These are phyloP conservation scores for Bruguiera parviflora DNA, from an alignment of 345 rosid genomes.

Conservation along the genomic window DNA sequence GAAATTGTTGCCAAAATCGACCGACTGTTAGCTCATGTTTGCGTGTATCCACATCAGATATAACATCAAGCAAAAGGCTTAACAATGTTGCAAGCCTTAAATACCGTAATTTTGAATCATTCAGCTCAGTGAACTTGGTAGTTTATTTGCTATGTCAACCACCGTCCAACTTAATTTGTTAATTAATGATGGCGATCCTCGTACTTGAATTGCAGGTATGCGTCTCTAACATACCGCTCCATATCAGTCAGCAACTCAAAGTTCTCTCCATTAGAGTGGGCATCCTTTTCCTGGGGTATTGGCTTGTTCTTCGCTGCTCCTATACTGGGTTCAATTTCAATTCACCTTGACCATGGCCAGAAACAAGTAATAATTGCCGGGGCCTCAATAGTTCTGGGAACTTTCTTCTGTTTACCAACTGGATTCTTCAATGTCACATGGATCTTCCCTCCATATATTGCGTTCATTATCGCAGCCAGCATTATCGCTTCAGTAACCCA, in stretches of 20 bases:
- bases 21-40: no score
- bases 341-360: conserved; percentile 38
- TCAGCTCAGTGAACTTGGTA: background rate
- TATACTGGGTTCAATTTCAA: conserved; percentile 26
- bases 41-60: no score
- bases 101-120: no score
- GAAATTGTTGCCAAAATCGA: no score
- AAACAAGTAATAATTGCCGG: conserved; percentile 34
- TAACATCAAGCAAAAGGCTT: no score
- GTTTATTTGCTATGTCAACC: background rate
- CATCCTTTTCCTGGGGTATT: conserved; percentile 52
- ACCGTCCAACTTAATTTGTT: no score
- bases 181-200: background rate
- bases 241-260: conserved; percentile 21
- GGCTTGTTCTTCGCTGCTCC: conserved; percentile 45
- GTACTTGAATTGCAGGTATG: conserved; percentile 37
- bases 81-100: no score
- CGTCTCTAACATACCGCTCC: conserved; percentile 18
- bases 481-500: conserved; percentile 44
- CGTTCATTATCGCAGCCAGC: conserved; percentile 34
- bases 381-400: conserved; percentile 47
- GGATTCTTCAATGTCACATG: conserved; percentile 42
- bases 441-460: conserved; percentile 49
- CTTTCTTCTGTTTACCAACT: conserved; percentile 48
- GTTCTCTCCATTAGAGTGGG: conserved; percentile 54